phyloP scores from a whole-genome alignment of 208 protist genomes.

The Acanthamoeba comandoni region DNA sequence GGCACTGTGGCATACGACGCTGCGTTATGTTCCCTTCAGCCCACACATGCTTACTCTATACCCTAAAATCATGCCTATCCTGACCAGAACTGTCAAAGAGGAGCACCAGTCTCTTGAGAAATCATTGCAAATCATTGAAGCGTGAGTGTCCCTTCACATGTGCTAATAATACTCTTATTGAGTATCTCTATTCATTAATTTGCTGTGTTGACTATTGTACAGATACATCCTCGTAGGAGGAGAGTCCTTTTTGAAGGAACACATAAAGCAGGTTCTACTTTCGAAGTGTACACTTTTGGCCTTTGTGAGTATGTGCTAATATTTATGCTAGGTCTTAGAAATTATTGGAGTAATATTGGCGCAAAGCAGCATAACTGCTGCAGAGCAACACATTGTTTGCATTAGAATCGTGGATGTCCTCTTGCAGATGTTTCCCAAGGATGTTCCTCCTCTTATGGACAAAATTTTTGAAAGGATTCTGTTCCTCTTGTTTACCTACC shows the following conservation, averaged over 20 bases:
- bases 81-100: constrained; percentile 35
- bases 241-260: constrained; percentile 32
- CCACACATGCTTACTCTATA: constrained; percentile 36
- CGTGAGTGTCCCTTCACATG: neutral
- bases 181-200: too few species aligned
- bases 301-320: too few species aligned
- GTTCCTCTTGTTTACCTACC: constrained; percentile 41
- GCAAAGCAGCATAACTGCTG: neutral
- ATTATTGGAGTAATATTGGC: constrained; percentile 23
- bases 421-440: constrained; percentile 52
- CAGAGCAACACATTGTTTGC: constrained; percentile 52
- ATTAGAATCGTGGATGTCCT: constrained; percentile 26
- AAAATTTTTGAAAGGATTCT: constrained; percentile 31
- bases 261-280: constrained; percentile 32
- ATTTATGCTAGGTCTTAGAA: neutral
- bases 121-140: constrained; percentile 48
- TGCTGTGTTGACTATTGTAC: neutral
- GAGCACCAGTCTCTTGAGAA: constrained; percentile 15
- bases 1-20: constrained; percentile 9
- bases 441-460: constrained; percentile 31
- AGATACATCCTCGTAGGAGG: constrained; percentile 43
- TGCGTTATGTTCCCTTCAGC: constrained; percentile 19
- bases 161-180: neutral
- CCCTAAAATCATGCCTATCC: constrained; percentile 53
- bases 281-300: too few species aligned